Evolutionary conservation across 2,329 filamentous ascomycete species (phyloP).

Genomic region (Dactylellina cionopaga): DNA sequence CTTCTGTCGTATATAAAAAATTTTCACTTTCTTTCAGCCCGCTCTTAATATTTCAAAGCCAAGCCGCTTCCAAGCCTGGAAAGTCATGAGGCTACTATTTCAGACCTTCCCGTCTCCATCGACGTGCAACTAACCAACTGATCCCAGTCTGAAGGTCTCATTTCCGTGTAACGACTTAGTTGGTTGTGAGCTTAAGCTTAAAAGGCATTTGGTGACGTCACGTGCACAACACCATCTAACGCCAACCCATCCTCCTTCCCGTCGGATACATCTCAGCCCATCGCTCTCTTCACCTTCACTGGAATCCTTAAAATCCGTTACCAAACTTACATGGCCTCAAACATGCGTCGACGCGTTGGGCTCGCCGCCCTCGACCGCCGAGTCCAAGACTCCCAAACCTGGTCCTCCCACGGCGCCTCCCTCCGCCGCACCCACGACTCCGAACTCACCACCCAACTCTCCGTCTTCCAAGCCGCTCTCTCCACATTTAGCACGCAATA

Average conservation of each 20-base stretch:
- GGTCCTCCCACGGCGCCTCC: conserved; percentile 69
- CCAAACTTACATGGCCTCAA: too few species aligned
- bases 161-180: too few species aligned
- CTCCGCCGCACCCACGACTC: conserved; percentile 85
- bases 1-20: conserved; percentile 14
- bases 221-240: conserved; percentile 2
- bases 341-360: conserved; percentile 80
- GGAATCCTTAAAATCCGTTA: too few species aligned
- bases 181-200: too few species aligned
- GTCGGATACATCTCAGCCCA: too few species aligned
- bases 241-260: background rate
- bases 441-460: conserved; percentile 89
- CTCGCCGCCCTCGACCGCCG: conserved; percentile 89
- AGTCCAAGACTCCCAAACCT: conserved; percentile 61
- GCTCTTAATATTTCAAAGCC: background rate
- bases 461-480: conserved; percentile 92
- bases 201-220: conserved; percentile 4
- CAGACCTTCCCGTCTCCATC: conserved; percentile 10
- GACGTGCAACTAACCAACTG: background rate
- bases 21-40: background rate
- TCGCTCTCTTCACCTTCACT: too few species aligned
- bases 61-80: background rate
- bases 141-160: background rate
- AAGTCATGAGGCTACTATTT: background rate
- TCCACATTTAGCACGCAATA: conserved; percentile 96